These are phyloP conservation scores for Viola odorata DNA, from an alignment of 345 rosid species.

Conservation along the genomic window DNA sequence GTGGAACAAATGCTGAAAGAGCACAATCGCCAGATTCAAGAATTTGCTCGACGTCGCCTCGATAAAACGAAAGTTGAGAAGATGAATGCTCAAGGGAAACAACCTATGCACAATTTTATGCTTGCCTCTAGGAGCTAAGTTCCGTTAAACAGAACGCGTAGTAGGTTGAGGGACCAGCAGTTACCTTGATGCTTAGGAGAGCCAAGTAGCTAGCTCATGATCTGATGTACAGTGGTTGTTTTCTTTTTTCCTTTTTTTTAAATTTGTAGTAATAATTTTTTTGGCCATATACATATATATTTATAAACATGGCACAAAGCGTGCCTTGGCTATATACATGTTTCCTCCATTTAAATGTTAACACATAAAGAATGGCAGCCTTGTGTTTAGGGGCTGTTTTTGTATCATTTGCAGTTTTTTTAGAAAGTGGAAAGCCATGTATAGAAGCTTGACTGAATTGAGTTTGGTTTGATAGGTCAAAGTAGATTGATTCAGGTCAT, in stretches of 20 bases:
- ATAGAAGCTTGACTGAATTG: too few species aligned
- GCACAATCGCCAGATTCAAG: conserved; percentile 69
- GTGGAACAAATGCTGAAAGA: conserved; percentile 90
- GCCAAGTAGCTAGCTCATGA: conserved; percentile 1
- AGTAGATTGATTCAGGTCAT: too few species aligned
- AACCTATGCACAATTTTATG: conserved; percentile 9
- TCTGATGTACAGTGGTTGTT: conserved; percentile 14
- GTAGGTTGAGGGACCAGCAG: neutral
- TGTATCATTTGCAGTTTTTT: too few species aligned
- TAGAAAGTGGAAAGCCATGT: too few species aligned
- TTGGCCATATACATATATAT: neutral
- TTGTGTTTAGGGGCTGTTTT: too few species aligned
- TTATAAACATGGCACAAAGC: neutral
- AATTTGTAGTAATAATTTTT: neutral
- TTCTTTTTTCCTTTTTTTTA: neutral
- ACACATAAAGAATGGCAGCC: too few species aligned
- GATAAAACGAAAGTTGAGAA: conserved; percentile 35
- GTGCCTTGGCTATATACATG: conserved; percentile 10
- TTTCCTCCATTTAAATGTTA: neutral
- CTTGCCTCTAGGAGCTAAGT: neutral
- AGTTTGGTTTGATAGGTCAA: too few species aligned
- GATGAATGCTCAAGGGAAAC: conserved; percentile 13
- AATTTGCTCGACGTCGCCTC: conserved; percentile 46
- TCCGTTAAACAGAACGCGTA: too few species aligned
- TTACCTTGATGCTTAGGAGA: conserved; percentile 12